Evolutionary conservation across 2,329 filamentous ascomycete species (phyloP).

Genomic region (Xylaria sp.): DNA sequence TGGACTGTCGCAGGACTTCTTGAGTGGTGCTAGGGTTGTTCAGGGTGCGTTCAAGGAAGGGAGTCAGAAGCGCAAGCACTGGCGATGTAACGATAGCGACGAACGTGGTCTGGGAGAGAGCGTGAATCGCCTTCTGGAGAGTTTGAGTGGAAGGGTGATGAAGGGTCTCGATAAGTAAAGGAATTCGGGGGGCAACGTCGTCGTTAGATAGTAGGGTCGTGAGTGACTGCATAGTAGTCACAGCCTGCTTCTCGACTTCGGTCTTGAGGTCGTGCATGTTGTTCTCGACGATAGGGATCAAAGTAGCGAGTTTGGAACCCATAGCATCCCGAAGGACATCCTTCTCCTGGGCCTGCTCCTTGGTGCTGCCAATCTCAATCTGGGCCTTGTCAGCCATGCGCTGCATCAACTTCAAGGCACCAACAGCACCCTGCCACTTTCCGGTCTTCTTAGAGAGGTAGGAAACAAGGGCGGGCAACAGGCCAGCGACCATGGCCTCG

Average conservation of each 20-base stretch:
- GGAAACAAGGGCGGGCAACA: constrained; percentile 67
- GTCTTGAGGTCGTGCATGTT: constrained; percentile 96
- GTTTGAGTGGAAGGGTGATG: constrained; percentile 85
- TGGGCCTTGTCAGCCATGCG: constrained; percentile 94
- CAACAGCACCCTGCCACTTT: constrained; percentile 96
- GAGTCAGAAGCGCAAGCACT: constrained; percentile 88
- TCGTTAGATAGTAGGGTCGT: constrained; percentile 92
- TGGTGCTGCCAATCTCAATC: constrained; percentile 69
- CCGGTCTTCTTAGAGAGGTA: constrained; percentile 81
- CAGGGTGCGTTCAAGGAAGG: constrained; percentile 86
- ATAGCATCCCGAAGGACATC: constrained; percentile 85
- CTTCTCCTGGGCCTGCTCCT: constrained; percentile 81
- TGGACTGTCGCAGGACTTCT: constrained; percentile 90
- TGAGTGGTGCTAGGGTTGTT: constrained; percentile 88
- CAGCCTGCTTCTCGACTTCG: constrained; percentile 83
- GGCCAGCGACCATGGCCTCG: constrained; percentile 75
- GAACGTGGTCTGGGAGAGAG: constrained; percentile 95
- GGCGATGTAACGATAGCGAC: constrained; percentile 94
- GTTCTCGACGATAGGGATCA: constrained; percentile 86
- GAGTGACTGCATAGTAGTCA: constrained; percentile 85
- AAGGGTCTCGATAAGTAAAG: constrained; percentile 89
- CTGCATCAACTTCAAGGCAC: constrained; percentile 76
- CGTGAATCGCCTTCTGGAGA: constrained; percentile 92
- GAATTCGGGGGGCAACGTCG: constrained; percentile 87
- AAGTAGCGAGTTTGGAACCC: constrained; percentile 76